These are phyloP conservation scores for Chaetomium globosum DNA, from an alignment of 2,329 filamentous ascomycete species.

Conservation along the genomic window DNA sequence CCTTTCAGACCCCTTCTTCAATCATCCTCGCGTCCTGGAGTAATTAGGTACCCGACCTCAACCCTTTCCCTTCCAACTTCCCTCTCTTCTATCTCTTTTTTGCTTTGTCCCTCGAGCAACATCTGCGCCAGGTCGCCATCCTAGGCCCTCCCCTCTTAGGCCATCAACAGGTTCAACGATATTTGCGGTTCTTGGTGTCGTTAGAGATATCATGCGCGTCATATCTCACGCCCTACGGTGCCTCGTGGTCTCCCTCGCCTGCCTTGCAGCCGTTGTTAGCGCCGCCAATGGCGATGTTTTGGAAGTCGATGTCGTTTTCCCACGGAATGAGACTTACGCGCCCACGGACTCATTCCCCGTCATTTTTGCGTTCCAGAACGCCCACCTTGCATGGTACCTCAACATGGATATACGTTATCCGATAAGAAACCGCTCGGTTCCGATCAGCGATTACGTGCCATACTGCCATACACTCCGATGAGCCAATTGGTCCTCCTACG, in stretches of 20 bases:
- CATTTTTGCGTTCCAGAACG: conserved; percentile 39
- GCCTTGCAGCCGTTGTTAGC: conserved; percentile 22
- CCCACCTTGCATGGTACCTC: conserved; percentile 32
- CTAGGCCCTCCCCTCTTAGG: background rate
- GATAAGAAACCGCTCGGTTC: no score
- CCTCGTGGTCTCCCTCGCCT: conserved; percentile 18
- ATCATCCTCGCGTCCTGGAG: background rate
- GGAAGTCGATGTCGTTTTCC: conserved; percentile 40
- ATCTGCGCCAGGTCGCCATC: background rate
- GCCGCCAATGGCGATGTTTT: conserved; percentile 23
- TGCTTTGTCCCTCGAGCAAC: background rate
- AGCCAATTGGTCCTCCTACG: background rate
- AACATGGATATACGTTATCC: background rate
- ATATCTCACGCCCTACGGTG: conserved; percentile 1
- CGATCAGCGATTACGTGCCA: no score
- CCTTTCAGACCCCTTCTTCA: background rate
- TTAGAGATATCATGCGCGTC: conserved; percentile 20
- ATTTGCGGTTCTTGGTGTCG: no score
- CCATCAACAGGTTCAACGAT: background rate
- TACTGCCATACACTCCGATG: no score
- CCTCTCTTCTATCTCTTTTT: background rate
- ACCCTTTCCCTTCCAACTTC: background rate
- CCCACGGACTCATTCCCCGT: conserved; percentile 37
- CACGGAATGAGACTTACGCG: conserved; percentile 40
- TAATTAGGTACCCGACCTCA: background rate